Evolutionary conservation across 768 basidiomycete genomes (phyloP), one percentile per base, ranked within the genome.

Genomic region (Leccinum disarticulatum): DNA sequence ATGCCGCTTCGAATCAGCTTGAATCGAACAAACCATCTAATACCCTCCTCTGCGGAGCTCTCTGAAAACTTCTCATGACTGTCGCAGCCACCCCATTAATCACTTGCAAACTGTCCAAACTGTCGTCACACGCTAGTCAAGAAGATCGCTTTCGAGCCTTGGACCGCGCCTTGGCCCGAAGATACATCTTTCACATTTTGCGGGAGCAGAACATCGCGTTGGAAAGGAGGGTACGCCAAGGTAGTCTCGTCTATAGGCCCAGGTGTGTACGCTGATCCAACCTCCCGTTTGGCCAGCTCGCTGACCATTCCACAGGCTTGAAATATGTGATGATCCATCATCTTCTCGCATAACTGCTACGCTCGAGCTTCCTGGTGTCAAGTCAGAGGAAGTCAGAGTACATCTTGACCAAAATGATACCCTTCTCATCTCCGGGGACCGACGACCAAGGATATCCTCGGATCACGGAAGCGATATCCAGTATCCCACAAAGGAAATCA

Each of bases 321-420:
- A 79, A 55, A 30, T 80, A 27, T 79, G 68, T 55, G 77, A 79
- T 61, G 74, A 77, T 46, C 70, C 74, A 1, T 60, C 66, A 1
- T 70, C 66, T 14, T 68, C 73, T 4, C 65, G 68, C 51, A 66
- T 77, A 47, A 70, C 67, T 17, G 77, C 79, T 7, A 65, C 66
- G 1, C 68, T 79, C 9, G 78, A 79, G 56, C 69, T 80, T 17
- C 78, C 78, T 17, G 78, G 78, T 19, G 64, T 80, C 56, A 72
- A 71, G 30, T 66, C 69, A 19, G 71, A 75, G 22, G 72, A 78
- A 14, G 61, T 79, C 4, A 66, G 60, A 11, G 70, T 80, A 6
- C 70, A 72, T 30, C 63, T 79, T 0, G 73, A 75, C 36, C 64
- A 63, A 35, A 59, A 68, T 58, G 67, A 68, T 3, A 52, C 56